Evolutionary conservation across 176 grass and related monocot genomes (phyloP), one percentile per base, ranked within the genome.

Genomic region (Alloteropsis semialata): DNA sequence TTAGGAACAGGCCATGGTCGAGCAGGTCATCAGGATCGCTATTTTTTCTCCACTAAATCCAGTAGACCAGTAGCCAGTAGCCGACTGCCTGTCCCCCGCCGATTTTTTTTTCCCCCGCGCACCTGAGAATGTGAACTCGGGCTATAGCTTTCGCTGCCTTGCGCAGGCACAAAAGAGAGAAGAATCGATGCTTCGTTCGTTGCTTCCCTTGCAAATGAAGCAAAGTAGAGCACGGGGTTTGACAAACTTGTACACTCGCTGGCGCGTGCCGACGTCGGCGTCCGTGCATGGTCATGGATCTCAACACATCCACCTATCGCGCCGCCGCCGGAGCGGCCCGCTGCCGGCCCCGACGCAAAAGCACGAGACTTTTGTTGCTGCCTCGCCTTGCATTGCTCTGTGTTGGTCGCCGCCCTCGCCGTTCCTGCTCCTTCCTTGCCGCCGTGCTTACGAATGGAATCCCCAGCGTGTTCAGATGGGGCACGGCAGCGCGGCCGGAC

Each of bases 131-230:
- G 45, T 72, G 48, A 77, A 46, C 19, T 27, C 16, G 29, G 33
- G 44, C 69, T 50, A 18, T 33, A 21, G 51, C 82, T 74, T 57
- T 53, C 46, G 32, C 33, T 50, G 21, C 58, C 11, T 73, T 0
- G 19, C 44, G 21, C 72, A 29, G 44, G 72, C 56, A 86, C 48
- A 48, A 65, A 17, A n/a, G n/a, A 55, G 21, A 55, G 27, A 84
- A 41, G 63, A 55, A 81, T 46, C 45, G 24, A 61, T 61, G 58
- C 33, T n/a, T 48, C 57, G 49, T 69, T 22, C 48, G 64, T 66
- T 25, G 66, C 79, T 83, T 90, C 57, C 24, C 41, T 59, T 79
- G 74, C 25, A 79, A 87, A 53, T 9, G 25, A 90, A 90, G 84
- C 10, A 72, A 67, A 67, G 49, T 48, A 30, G 34, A 28, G 46